These are phyloP conservation scores for Delonix regia DNA, from an alignment of 306 rosid species.

Conservation along the genomic window DNA sequence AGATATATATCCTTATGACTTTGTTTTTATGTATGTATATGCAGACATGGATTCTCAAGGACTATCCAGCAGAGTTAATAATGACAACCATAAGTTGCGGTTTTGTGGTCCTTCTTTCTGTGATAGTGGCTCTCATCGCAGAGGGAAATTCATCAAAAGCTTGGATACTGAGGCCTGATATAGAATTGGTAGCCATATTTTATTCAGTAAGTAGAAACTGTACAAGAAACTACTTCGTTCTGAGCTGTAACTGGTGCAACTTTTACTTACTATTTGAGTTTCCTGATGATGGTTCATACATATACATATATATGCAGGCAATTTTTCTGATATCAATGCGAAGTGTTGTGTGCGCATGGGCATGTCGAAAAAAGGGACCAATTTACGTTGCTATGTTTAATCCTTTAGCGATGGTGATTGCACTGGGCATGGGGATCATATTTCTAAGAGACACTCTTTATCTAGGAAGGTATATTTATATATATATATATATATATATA, in stretches of 20 bases:
- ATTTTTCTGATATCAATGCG: constrained; percentile 35
- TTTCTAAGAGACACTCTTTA: constrained; percentile 38
- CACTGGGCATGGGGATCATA: constrained; percentile 26
- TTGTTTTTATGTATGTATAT: too few relatives aligned
- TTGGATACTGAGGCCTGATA: too few relatives aligned
- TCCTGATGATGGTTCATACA: too few relatives aligned
- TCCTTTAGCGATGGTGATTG: constrained; percentile 52
- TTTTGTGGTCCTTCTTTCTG: constrained; percentile 34
- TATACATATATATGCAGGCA: too few relatives aligned
- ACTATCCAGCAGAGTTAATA: constrained; percentile 48
- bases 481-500: too few relatives aligned
- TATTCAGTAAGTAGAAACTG: constrained; percentile 40
- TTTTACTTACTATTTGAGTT: too few relatives aligned
- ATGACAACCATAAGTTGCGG: constrained; percentile 31
- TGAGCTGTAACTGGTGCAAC: too few relatives aligned
- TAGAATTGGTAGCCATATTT: constrained; percentile 36
- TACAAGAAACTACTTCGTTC: not conserved
- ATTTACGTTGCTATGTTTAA: constrained; percentile 50
- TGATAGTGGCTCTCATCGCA: constrained; percentile 40
- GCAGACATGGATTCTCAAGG: too few relatives aligned
- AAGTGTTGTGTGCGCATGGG: constrained; percentile 38
- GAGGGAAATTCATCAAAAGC: constrained; percentile 35
- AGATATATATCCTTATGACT: too few relatives aligned
- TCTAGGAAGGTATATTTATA: constrained; percentile 29
- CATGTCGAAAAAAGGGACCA: constrained; percentile 54